A percentile compares a stretch with the other conserved stretches of the same genome.
Evolutionary conservation across 371 early-diverging fungal genomes (phyloP).

Genomic region (Actinomucor elegans): DNA sequence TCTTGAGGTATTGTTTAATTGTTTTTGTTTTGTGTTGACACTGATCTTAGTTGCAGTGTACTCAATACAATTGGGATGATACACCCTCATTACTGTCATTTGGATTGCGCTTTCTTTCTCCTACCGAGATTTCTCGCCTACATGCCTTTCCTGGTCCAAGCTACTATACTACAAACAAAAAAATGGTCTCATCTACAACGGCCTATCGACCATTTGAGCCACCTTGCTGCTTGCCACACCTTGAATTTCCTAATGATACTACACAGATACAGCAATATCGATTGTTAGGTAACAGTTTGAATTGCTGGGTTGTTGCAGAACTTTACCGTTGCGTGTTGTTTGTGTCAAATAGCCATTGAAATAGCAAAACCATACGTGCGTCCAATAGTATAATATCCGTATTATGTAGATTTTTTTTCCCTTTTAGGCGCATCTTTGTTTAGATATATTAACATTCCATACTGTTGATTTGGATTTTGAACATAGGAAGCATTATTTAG

Average conservation of each 20-base stretch:
- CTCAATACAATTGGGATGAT: constrained; percentile 50
- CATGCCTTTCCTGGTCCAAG: constrained; percentile 63
- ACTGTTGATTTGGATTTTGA: not conserved
- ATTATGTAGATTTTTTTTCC: no score
- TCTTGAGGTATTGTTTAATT: constrained; percentile 46
- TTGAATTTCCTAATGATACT: constrained; percentile 55
- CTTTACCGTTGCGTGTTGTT: constrained; percentile 54
- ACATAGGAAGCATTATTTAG: no score
- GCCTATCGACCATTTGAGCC: constrained; percentile 6
- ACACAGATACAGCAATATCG: constrained; percentile 61
- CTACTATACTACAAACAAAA: no score
- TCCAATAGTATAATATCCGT: no score
- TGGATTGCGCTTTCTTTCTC: constrained; percentile 76
- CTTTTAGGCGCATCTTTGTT: not conserved
- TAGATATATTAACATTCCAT: not conserved
- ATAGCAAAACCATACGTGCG: no score
- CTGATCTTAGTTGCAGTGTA: constrained; percentile 5
- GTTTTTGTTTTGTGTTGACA: not conserved
- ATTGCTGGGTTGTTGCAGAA: constrained; percentile 70
- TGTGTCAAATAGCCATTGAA: no score
- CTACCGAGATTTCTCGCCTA: constrained; percentile 72
- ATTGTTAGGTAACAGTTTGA: constrained; percentile 75
- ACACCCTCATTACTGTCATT: constrained; percentile 50
- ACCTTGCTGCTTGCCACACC: constrained; percentile 22
- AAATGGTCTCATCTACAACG: no score